Base-by-base conservation (phyloP, 2,329 filamentous ascomycete genomes). In the Penicillium sp. region DNA sequence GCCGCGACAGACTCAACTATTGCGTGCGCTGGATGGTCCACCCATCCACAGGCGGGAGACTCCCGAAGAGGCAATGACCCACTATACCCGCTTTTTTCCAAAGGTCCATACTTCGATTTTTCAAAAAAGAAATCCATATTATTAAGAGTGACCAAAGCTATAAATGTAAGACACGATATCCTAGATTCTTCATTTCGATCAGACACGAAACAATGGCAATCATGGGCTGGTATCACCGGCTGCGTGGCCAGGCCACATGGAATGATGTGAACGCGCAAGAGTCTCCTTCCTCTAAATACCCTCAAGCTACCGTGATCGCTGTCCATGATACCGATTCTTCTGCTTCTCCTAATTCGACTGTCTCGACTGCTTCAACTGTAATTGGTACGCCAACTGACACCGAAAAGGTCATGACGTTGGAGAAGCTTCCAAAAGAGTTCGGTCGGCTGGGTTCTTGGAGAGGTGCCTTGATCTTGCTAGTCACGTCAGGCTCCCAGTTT, bases 401-500 rank as follows among this genome's bases (percentile, higher is more conserved):
- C 16, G 53, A 65, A 12, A 53, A 59, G n/a, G 44, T 55, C 9
- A 42, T 62, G 9, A 49, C 54, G 1, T 49, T 66, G n/a, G 63
- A 62, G 29, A 62, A 58, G 45, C 36, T 61, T 16, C 58, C 57
- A 3, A 43, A 62, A 21, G 67, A 72, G 36, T 63, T 72, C 26
- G 71, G 71, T 16, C 67, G 63, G 1, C 60, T 75, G 12, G 61
- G 50, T 3, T 75, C 72, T 10, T 73, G 73, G 69, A 65, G 70
- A 39, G 74, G 74, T 1, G 62, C 63, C 6, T 53, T 74, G 53
- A 69, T 76, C 24, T 58, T 76, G 29, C 50, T 74, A 18, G 69
- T 71, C 18, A 76, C 74, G 3, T 74, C 72, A 26, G 73, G 73
- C 42, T 72, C 74, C 6, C 74, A 76, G 44, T 67, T 76, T 34